Percentiles rank a stretch among this genome's conserved stretches.
These are phyloP conservation scores for Euphrasia arctica DNA, from an alignment of 305 asterid genomes.

Conservation along the genomic window DNA sequence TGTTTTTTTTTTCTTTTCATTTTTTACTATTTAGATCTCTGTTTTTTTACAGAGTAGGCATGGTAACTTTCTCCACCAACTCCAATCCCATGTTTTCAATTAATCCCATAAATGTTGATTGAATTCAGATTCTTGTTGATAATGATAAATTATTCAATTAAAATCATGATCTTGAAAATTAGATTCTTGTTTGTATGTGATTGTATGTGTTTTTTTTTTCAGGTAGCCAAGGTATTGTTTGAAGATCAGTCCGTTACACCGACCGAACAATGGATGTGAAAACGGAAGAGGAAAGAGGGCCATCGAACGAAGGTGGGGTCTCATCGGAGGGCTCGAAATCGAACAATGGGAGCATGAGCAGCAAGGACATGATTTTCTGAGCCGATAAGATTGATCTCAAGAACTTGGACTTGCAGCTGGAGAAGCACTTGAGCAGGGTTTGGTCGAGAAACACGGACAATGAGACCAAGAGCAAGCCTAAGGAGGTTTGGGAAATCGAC, in stretches of 20 bases:
- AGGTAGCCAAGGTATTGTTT: background rate
- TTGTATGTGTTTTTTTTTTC: conserved; percentile 11
- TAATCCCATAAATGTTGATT: too few relatives aligned
- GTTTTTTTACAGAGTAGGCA: conserved; percentile 8
- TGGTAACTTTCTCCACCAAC: too few relatives aligned
- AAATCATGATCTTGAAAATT: background rate
- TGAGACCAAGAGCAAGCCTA: conserved; percentile 39
- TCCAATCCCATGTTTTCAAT: too few relatives aligned
- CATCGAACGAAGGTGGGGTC: background rate
- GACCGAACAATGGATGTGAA: conserved; percentile 47
- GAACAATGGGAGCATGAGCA: conserved; percentile 53
- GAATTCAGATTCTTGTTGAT: background rate
- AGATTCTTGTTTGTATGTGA: background rate
- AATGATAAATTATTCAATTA: background rate
- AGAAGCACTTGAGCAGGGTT: conserved; percentile 87
- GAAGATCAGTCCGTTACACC: conserved; percentile 7
- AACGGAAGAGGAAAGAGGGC: conserved; percentile 20
- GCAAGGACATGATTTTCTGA: conserved; percentile 77
- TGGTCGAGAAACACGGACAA: conserved; percentile 63
- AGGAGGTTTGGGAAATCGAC: conserved; percentile 88
- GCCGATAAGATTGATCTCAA: conserved; percentile 86
- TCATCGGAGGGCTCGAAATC: conserved; percentile 33
- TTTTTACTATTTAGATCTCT: conserved; percentile 17
- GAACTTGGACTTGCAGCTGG: conserved; percentile 80
- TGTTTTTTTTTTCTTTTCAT: conserved; percentile 25